Conservation (phyloP, 73 alveolate genomes). For the Paramecium sonneborni region DNA sequence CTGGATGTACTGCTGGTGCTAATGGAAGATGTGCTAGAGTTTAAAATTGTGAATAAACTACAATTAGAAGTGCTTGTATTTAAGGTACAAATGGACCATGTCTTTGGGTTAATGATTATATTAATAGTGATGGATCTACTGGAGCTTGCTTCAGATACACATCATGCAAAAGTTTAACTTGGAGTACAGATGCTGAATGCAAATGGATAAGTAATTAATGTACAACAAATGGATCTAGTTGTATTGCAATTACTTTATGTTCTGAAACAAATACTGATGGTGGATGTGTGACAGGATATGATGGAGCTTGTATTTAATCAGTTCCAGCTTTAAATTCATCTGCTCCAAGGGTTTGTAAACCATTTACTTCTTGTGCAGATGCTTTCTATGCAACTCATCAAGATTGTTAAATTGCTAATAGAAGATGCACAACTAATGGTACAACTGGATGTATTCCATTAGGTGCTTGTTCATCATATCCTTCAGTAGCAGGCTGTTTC, state of each 20-base stretch:
- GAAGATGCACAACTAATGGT: constrained; percentile 1
- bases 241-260: not conserved
- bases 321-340: not conserved
- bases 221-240: not conserved
- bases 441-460: not conserved
- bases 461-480: not conserved
- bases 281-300: not conserved
- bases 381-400: not conserved
- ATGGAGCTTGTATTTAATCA: not conserved
- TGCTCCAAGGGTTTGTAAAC: not conserved
- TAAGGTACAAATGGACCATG: not conserved
- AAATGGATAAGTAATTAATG: not conserved
- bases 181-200: not conserved
- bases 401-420: not conserved
- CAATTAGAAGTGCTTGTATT: not conserved
- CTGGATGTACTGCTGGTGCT: not conserved
- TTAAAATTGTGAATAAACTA: not conserved
- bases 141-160: not conserved
- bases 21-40: not conserved
- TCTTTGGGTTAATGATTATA: not conserved
- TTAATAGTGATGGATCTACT: not conserved
- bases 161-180: not conserved
- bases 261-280: not conserved
- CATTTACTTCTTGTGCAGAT: not conserved
- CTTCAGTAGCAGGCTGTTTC: not conserved